Base-by-base conservation (phyloP, 1,139 yeast genomes). In the Hyphopichia khmerensis region DNA sequence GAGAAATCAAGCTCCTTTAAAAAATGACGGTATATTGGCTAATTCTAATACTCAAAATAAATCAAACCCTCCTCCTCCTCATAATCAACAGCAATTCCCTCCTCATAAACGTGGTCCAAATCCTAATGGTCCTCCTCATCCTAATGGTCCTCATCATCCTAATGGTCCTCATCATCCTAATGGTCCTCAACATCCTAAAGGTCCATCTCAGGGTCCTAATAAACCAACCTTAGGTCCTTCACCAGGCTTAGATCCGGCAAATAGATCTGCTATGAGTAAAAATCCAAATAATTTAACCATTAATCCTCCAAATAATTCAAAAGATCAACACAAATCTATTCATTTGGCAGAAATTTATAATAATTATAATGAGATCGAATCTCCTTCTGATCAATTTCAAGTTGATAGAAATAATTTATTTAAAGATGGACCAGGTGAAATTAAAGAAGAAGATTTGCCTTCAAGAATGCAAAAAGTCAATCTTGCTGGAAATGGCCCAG, bases 291-390 rank as follows among this genome's bases (percentile, higher is more conserved):
- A 52, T 36, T 45, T 53, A 35, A 41, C 42, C 3, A 44, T 54
- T 18, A 43, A 23, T 18, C 33, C 43, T 19, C 30, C 35, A 9
- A 14, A 14, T 21, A 33, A 32, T 26, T n/a, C 26, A 14, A 37
- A 36, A 19, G 48, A 48, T 30, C 48, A 47, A 29, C 76, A 69
- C 52, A 57, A 59, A 41, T 69, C 75, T 1, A 61, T 71, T 15
- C 75, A 71, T 51, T 61, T 73, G 47, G 71, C 69, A 0, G 78
- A 73, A 41, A 73, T 73, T 31, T 73, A 73, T 52, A 76, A 70
- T 42, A 72, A 72, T 46, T 73, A 73, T 48, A 65, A 72, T 21
- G 67, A 63, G 19, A 67, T 72, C 37, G 61, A 68, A 42, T 56
- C 73, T 3, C 78, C 79, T 1, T 65, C 75, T 14, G 79, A 72